phyloP scores from a whole-genome alignment of 2,329 filamentous ascomycete genomes.

The Xylaria digitata region DNA sequence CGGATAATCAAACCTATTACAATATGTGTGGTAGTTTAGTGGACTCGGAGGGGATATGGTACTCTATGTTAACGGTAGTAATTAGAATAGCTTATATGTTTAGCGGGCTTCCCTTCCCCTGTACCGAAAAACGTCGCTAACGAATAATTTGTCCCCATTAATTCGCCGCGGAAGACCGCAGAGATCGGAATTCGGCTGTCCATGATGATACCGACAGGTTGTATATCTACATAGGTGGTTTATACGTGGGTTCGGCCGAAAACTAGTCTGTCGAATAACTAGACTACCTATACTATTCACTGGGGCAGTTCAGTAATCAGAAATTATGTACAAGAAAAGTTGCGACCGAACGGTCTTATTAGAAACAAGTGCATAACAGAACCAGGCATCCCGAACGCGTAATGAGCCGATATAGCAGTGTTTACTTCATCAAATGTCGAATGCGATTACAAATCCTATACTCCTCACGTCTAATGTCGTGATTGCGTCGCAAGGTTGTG shows the following conservation, averaged over 20 bases:
- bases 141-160: background rate
- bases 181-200: background rate
- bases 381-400: background rate
- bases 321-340: background rate
- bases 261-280: background rate
- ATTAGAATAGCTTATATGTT: background rate
- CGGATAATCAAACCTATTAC: no score
- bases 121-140: background rate
- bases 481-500: constrained; percentile 34
- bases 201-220: background rate
- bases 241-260: background rate
- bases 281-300: background rate
- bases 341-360: background rate
- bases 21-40: no score
- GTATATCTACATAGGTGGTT: background rate
- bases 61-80: background rate
- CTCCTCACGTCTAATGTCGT: constrained; percentile 31
- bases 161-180: background rate
- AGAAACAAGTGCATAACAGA: background rate
- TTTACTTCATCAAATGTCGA: background rate
- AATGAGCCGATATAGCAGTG: background rate
- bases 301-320: constrained; percentile 31
- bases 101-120: background rate
- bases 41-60: no score
- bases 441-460: constrained; percentile 30